These are phyloP conservation scores for Blepharisma undulans DNA, from an alignment of 169 alveolate species.

Conservation along the genomic window DNA sequence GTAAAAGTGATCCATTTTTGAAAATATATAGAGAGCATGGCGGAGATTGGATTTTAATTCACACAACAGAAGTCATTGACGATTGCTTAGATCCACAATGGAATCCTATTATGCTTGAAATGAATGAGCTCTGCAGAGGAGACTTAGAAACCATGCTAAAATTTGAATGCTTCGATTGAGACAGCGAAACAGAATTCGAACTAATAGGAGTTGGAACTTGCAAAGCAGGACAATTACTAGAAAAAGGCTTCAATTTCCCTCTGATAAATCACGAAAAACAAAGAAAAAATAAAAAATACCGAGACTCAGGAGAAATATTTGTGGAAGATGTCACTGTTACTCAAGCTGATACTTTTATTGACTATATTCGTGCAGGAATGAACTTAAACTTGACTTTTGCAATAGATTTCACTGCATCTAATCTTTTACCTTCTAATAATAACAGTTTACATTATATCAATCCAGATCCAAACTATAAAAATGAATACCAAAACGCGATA, in stretches of 20 bases:
- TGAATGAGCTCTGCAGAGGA: neutral
- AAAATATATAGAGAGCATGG: neutral
- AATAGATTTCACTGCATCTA: conserved; percentile 83
- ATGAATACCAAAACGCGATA: conserved; percentile 76
- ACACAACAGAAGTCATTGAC: neutral
- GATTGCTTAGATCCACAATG: neutral
- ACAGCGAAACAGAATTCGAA: neutral
- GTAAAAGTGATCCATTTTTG: conserved; percentile 26
- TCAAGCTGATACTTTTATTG: conserved; percentile 69
- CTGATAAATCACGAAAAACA: neutral
- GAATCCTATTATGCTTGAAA: neutral
- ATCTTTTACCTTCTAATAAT: conserved; percentile 62
- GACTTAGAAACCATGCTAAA: neutral
- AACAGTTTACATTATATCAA: conserved; percentile 65
- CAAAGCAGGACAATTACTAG: neutral
- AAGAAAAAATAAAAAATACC: conserved; percentile 3
- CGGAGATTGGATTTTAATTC: neutral
- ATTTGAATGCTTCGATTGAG: conserved; percentile 2
- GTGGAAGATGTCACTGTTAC: conserved; percentile 16
- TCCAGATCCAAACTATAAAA: conserved; percentile 47
- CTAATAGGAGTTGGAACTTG: neutral
- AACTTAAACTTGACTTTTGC: conserved; percentile 70
- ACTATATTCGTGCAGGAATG: conserved; percentile 76
- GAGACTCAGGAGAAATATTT: neutral
- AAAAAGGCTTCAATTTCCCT: neutral